These are phyloP conservation scores for Viola odorata DNA, from an alignment of 345 rosid species.

Conservation along the genomic window DNA sequence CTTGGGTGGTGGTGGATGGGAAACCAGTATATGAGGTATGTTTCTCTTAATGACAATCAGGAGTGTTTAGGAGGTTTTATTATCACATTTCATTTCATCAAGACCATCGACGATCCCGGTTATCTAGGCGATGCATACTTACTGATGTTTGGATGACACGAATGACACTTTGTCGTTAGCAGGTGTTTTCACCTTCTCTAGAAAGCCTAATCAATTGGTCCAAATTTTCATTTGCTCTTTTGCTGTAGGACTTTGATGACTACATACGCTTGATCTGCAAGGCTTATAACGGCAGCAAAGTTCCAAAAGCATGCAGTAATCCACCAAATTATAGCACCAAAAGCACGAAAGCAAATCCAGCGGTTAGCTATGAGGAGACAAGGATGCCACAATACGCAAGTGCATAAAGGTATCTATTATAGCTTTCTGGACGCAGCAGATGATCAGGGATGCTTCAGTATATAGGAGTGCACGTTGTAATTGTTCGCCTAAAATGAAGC, in stretches of 20 bases:
- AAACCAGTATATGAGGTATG: constrained; percentile 35
- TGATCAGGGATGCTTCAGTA: constrained; percentile 12
- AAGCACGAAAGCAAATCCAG: constrained; percentile 17
- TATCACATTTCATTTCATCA: too few species aligned
- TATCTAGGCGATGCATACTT: too few species aligned
- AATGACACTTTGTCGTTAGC: too few species aligned
- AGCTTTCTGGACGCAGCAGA: constrained; percentile 21
- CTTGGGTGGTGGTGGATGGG: too few species aligned
- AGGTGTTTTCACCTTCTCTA: not conserved
- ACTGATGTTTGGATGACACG: too few species aligned
- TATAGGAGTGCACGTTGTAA: too few species aligned
- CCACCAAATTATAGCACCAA: constrained; percentile 14
- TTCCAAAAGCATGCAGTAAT: constrained; percentile 50
- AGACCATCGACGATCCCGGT: not conserved
- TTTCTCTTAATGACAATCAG: constrained; percentile 7
- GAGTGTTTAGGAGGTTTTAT: too few species aligned
- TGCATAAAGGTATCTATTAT: constrained; percentile 15
- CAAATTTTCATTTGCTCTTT: not conserved
- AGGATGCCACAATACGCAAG: not conserved
- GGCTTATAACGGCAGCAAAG: constrained; percentile 50
- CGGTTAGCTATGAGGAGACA: constrained; percentile 40
- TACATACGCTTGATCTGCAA: constrained; percentile 70
- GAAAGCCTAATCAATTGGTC: too few species aligned
- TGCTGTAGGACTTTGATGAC: constrained; percentile 64
- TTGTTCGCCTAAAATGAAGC: too few species aligned